Conservation (phyloP, 139 green algal species). For the Mesotaenium endlicherianum region DNA sequence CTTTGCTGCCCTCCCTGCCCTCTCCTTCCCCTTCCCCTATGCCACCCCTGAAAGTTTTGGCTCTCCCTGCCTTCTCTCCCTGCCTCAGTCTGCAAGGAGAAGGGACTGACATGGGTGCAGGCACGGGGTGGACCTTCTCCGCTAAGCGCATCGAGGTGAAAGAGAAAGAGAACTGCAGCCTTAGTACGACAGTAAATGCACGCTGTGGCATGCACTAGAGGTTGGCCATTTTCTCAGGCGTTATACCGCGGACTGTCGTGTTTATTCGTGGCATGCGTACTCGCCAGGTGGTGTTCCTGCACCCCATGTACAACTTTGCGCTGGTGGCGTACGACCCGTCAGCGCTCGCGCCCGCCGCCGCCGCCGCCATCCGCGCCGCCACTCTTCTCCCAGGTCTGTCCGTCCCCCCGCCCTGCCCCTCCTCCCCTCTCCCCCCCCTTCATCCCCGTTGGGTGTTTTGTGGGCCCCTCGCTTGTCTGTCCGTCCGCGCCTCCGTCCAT, state of each 20-base stretch:
- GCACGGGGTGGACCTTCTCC: too few species aligned
- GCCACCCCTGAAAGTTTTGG: too few species aligned
- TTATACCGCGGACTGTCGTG: too few species aligned
- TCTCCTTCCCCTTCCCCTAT: neutral
- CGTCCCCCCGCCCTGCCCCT: neutral
- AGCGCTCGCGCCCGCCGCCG: neutral
- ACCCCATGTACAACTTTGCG: conserved; percentile 54
- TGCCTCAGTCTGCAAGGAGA: too few species aligned
- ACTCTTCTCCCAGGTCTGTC: conserved; percentile 26
- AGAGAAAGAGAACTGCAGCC: too few species aligned
- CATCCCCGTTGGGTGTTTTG: neutral
- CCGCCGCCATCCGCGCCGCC: neutral
- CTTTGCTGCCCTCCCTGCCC: neutral
- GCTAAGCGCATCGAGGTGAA: too few species aligned
- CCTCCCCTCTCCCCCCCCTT: neutral
- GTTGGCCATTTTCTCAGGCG: too few species aligned
- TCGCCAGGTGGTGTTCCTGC: conserved; percentile 50
- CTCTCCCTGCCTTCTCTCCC: too few species aligned
- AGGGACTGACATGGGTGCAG: too few species aligned
- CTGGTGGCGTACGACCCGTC: conserved; percentile 30
- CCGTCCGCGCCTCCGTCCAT: neutral
- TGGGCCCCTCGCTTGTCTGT: neutral
- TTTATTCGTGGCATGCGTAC: too few species aligned
- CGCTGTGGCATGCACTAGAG: too few species aligned
- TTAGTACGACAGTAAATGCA: too few species aligned